Evolutionary conservation across 2,329 filamentous ascomycete species (phyloP).

Genomic region (Diaporthe velutina): DNA sequence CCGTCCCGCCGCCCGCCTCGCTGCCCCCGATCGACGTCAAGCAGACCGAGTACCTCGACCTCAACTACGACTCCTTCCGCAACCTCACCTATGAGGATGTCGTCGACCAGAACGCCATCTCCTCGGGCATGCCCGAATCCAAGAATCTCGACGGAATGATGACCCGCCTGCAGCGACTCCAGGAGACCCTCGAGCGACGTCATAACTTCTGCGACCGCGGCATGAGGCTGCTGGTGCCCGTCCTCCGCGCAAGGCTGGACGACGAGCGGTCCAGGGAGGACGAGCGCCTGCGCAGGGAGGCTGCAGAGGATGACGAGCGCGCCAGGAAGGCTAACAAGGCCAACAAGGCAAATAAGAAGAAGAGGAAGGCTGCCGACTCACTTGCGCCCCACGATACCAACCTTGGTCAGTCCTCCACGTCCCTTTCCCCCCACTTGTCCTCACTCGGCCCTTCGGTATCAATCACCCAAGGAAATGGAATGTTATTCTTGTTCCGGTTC

Average conservation of each 20-base stretch:
- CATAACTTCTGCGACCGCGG: constrained; percentile 78
- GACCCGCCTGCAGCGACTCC: constrained; percentile 72
- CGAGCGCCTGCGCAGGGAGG: constrained; percentile 61
- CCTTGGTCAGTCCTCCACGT: constrained; percentile 46
- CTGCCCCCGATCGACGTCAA: constrained; percentile 68
- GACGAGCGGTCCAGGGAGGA: constrained; percentile 65
- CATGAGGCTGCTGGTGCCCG: constrained; percentile 77
- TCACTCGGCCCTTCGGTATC: not conserved
- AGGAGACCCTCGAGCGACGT: constrained; percentile 76
- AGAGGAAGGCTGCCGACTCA: constrained; percentile 78
- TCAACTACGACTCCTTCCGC: constrained; percentile 70
- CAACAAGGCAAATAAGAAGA: constrained; percentile 82
- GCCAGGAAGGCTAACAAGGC: constrained; percentile 58
- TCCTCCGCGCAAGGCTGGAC: constrained; percentile 72
- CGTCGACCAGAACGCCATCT: constrained; percentile 71
- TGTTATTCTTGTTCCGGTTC: not conserved
- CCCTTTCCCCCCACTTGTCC: not conserved
- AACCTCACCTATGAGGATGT: constrained; percentile 77
- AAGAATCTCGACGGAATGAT: constrained; percentile 74
- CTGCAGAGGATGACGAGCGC: constrained; percentile 59
- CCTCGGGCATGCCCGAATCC: constrained; percentile 72
- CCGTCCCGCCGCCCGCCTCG: constrained; percentile 61
- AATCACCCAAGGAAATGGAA: not conserved
- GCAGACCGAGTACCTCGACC: constrained; percentile 76
- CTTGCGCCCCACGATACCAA: constrained; percentile 67